Conservation (phyloP, 192 early-diverging fungal species). For the Coemansia sp. region DNA sequence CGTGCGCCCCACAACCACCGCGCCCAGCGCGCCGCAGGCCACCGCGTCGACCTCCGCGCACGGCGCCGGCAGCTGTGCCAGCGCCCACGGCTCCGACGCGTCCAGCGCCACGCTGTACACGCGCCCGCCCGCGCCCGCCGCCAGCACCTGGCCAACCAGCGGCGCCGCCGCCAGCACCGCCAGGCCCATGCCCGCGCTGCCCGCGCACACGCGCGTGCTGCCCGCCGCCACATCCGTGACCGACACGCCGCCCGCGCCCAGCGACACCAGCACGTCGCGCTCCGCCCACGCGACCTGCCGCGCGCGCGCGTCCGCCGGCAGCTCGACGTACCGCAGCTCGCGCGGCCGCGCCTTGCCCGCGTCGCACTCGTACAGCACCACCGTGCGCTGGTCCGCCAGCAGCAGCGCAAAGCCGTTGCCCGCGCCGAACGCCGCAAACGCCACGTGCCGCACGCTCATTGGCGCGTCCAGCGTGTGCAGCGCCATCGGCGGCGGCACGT, state of each 20-base stretch:
- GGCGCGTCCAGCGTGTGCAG: constrained; percentile 16
- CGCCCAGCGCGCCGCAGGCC: neutral
- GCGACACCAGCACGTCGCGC: constrained; percentile 51
- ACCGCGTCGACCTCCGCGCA: constrained; percentile 38
- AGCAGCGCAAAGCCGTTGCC: constrained; percentile 74
- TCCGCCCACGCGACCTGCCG: constrained; percentile 72
- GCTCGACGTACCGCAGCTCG: neutral
- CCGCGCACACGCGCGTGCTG: constrained; percentile 7
- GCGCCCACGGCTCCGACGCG: neutral
- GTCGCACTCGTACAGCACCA: constrained; percentile 9
- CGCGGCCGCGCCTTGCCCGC: constrained; percentile 4
- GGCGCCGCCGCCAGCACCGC: constrained; percentile 1
- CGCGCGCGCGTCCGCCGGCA: neutral
- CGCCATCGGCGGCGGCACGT: constrained; percentile 95
- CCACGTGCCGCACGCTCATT: constrained; percentile 49
- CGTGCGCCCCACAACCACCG: constrained; percentile 66
- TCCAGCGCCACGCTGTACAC: constrained; percentile 29
- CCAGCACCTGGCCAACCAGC: constrained; percentile 18
- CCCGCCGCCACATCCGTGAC: no score
- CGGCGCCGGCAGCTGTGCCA: constrained; percentile 6
- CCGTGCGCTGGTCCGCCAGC: constrained; percentile 52
- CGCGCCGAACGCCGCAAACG: constrained; percentile 58
- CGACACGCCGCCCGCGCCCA: constrained; percentile 24
- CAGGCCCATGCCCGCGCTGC: constrained; percentile 37
- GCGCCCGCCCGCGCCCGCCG: constrained; percentile 38